phyloP scores from a whole-genome alignment of 768 basidiomycete species.

The Rhodotorula paludigena region DNA sequence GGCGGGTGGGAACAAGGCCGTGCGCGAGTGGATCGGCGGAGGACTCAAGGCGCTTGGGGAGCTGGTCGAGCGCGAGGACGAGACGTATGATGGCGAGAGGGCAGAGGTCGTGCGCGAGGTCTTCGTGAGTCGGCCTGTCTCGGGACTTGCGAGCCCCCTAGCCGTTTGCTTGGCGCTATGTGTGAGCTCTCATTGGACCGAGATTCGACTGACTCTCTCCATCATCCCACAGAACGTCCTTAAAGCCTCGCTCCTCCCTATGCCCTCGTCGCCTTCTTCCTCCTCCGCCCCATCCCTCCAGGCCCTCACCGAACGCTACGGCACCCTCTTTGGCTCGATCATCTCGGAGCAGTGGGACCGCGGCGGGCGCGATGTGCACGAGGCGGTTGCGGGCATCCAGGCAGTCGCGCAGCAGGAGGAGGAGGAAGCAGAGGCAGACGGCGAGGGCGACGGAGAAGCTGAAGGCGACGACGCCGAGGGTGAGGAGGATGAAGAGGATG shows the following conservation, averaged over 20 bases:
- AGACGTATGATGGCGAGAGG: constrained; percentile 34
- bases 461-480: constrained; percentile 1
- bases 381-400: constrained; percentile 6
- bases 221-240: constrained; percentile 13
- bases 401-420: not conserved
- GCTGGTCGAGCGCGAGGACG: constrained; percentile 40
- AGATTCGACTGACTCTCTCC: not conserved
- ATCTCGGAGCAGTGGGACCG: constrained; percentile 20
- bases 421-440: not conserved
- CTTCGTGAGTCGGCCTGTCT: constrained; percentile 35
- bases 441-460: constrained; percentile 1
- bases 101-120: constrained; percentile 35
- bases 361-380: constrained; percentile 24
- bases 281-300: not conserved
- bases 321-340: constrained; percentile 19
- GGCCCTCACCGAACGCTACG: constrained; percentile 19
- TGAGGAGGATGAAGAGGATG: constrained; percentile 9
- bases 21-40: constrained; percentile 37
- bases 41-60: constrained; percentile 45
- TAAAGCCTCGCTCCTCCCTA: constrained; percentile 6
- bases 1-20: constrained; percentile 28
- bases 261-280: not conserved
- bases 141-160: no score
- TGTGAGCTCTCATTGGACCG: no score
- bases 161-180: no score